Evolutionary conservation across 164 flowering plant genomes (phyloP).

Genomic region (Vitis cinerea): DNA sequence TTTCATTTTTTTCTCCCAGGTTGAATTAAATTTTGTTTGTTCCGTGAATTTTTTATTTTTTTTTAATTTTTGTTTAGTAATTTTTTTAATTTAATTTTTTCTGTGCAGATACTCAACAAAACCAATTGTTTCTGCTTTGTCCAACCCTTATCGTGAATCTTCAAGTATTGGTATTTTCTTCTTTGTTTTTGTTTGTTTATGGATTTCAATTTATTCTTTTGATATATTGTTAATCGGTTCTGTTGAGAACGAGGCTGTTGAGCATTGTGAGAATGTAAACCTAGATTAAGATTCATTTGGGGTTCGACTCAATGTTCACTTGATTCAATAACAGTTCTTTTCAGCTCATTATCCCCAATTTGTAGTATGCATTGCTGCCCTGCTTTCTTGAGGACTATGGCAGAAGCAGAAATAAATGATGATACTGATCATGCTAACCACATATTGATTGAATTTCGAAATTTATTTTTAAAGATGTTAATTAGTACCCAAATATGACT

Average conservation of each 20-base stretch:
- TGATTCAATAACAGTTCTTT: too few species aligned
- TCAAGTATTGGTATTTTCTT: conserved; percentile 20
- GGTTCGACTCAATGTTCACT: too few species aligned
- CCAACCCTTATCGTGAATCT: conserved; percentile 30
- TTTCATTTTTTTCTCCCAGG: conserved; percentile 19
- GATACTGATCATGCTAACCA: too few species aligned
- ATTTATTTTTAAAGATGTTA: too few species aligned
- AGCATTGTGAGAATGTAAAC: neutral
- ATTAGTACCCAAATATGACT: too few species aligned
- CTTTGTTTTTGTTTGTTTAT: neutral
- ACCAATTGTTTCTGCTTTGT: conserved; percentile 31
- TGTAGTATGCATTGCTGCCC: neutral
- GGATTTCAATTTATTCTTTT: neutral
- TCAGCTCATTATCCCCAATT: neutral
- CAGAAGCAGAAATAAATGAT: too few species aligned
- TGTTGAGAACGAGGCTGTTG: neutral
- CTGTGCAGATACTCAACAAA: conserved; percentile 22
- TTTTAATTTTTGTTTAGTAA: neutral
- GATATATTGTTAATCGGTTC: neutral
- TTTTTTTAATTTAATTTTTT: neutral
- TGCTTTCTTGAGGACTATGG: too few species aligned
- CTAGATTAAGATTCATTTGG: neutral
- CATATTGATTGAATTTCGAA: too few species aligned
- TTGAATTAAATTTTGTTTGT: neutral
- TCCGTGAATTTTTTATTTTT: too few species aligned